Percentiles rank a stretch among this genome's conserved stretches.
Evolutionary conservation across 352 stramenopile genomes (phyloP).

Genomic region (Halophytophthora batemanensis): DNA sequence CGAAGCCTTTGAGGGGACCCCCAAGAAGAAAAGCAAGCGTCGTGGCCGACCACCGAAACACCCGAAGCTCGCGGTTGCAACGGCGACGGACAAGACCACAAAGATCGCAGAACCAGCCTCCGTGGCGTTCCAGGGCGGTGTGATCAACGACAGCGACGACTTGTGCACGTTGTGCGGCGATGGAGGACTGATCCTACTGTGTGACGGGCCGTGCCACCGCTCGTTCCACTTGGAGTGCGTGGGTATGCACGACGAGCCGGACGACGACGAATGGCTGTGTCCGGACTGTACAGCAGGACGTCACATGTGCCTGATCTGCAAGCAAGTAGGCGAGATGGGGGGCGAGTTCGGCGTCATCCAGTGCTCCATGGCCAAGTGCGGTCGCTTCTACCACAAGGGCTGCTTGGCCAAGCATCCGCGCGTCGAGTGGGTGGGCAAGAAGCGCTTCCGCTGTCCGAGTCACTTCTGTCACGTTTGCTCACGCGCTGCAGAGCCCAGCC

Average conservation of each 20-base stretch:
- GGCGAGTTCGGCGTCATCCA: conserved; percentile 88
- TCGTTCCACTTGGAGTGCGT: conserved; percentile 93
- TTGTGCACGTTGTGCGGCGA: conserved; percentile 91
- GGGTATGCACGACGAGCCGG: conserved; percentile 76
- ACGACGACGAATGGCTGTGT: conserved; percentile 89
- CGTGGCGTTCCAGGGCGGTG: conserved; percentile 43
- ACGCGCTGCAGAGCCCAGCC: conserved; percentile 5
- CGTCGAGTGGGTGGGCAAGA: conserved; percentile 87
- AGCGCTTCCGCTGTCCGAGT: conserved; percentile 88
- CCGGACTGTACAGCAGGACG: conserved; percentile 85
- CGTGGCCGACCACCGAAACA: conserved; percentile 36
- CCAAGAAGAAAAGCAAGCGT: conserved; percentile 32
- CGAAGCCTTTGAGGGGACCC: conserved; percentile 38
- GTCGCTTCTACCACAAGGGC: conserved; percentile 91
- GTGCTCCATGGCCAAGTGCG: conserved; percentile 90
- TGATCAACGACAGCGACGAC: conserved; percentile 87
- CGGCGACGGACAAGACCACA: conserved; percentile 7
- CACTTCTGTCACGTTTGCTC: conserved; percentile 87
- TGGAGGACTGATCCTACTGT: conserved; percentile 89
- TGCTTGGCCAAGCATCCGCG: conserved; percentile 73
- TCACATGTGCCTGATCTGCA: conserved; percentile 92
- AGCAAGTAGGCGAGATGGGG: conserved; percentile 88
- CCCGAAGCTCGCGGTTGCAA: conserved; percentile 8
- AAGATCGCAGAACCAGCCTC: conserved; percentile 1
- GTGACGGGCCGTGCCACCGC: conserved; percentile 90